Evolutionary conservation across 106 monocot genomes (phyloP), one percentile per base, ranked within the genome.

Genomic region (Gastrodia elata): DNA sequence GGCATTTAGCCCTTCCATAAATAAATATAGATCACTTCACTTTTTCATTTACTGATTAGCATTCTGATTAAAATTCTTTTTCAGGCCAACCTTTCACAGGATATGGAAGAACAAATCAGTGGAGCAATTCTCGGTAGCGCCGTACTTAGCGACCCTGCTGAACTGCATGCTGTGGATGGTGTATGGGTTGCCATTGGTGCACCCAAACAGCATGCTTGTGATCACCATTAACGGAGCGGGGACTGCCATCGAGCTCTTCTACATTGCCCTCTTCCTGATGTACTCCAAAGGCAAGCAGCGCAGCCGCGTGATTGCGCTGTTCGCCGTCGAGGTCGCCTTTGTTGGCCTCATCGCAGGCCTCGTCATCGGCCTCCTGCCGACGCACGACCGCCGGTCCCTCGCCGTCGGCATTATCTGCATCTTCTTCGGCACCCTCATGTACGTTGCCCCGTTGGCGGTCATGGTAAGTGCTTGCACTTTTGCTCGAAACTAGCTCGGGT

Each of bases 191-290:
- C 78, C 78, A 9, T 13, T 72, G 1, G 71, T 78, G 36, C 71
- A 78, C 44, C 78, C 78, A 1, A 70, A 72, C 13, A 72, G 71
- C 64, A 78, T 71, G 26, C 64, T 78, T 27, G 71, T 78, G 5
- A 18, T 78, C 8, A 78, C 78, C 71, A 78, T 78, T 28, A 78
- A 78, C 40, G 78, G 78, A 25, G 41, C 71, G 18, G 78, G 78
- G 11, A 25, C 71, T 4, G 61, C 36, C 15, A 78, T 78, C 5
- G 70, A 78, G 64, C 64, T 78, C 15, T 8, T 8, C 30, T 78
- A 64, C 71, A 35, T 78, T 18, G 22, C 33, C 71, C 20, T 72
- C 59, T 78, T 71, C 34, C 38, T 78, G 16, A 0, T 34, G 24
- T 64, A 30, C 42, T 37, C 78, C 16, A 4, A 33, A 2, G 64